Evolutionary conservation across 2,329 filamentous ascomycete genomes (phyloP), one percentile per base, ranked within the genome.

Genomic region (Alternaria arbusti): DNA sequence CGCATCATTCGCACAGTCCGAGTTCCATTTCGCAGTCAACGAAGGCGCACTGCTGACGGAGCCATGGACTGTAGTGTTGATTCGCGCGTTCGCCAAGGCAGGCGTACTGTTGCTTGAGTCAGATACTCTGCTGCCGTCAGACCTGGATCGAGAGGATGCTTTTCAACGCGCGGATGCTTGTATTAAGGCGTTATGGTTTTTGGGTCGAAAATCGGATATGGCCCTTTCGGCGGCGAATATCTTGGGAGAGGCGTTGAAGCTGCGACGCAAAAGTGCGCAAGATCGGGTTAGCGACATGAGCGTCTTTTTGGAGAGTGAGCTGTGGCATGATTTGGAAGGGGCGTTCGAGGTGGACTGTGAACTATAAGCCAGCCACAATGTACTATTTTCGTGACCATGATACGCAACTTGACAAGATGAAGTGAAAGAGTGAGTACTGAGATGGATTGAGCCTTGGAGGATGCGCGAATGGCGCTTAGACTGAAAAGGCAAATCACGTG

Each of bases 41-140:
- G 82, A 87, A 61, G 86, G 84, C 3, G 84, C 86, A 1, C 79
- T 89, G n/a, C 71, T 89, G 59, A 87, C 86, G 1, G 87, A 89
- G 66, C 87, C 87, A 3, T 89, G 87, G 87, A 87, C 86, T 1
- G 83, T 84, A 43, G 83, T 88, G 3, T 74, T 88, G 26, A 84
- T 87, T 46, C 80, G 85, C 25, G 83, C 83, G 0, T 88, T 88
- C 61, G 81, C 84, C 23, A 85, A 83, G 69, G 84, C 85, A 0
- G 82, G 76, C 10, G 75, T 76, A 17, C 70, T 82, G 5, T 69
- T 81, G 15, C 74, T 87, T 6, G 77, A 82, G 8, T 72, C 73
- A 20, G 77, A 80, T 10, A 61, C 70, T 4, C 65, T 67, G 36
- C 47, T 63, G 5, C 61, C 63, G 10, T 59, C 59, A n/a, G 23